A percentile compares a stretch with the other conserved stretches of the same genome.
phyloP scores from a whole-genome alignment of 768 basidiomycete genomes.

The Pisolithus albus region DNA sequence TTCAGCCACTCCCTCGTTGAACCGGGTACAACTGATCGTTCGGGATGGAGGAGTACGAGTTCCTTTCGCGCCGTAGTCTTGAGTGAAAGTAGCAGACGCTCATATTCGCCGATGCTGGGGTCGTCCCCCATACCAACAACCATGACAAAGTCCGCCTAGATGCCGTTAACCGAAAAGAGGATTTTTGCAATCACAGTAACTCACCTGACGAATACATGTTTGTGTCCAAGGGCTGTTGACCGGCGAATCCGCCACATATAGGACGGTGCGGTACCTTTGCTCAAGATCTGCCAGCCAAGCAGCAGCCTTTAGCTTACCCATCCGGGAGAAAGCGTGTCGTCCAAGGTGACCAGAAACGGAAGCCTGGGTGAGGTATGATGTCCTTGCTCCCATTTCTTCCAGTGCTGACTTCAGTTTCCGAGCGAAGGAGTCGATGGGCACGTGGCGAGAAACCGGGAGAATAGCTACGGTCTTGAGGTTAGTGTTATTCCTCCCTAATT shows the following conservation, averaged over 20 bases:
- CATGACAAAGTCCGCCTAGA: constrained; percentile 86
- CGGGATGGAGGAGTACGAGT: constrained; percentile 87
- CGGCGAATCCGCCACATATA: constrained; percentile 94
- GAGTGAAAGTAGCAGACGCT: constrained; percentile 85
- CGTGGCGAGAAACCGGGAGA: constrained; percentile 76
- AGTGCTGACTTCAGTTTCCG: constrained; percentile 82
- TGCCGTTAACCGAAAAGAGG: constrained; percentile 4
- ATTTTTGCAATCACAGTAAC: constrained; percentile 10
- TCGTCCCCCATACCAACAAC: constrained; percentile 93
- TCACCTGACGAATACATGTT: constrained; percentile 90
- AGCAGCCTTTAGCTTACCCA: constrained; percentile 94
- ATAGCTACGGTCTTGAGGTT: constrained; percentile 95
- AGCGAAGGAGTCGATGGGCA: constrained; percentile 87
- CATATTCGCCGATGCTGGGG: constrained; percentile 87
- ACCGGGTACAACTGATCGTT: constrained; percentile 81
- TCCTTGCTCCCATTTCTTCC: constrained; percentile 90
- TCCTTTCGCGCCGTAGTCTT: constrained; percentile 99
- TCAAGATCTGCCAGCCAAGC: constrained; percentile 93
- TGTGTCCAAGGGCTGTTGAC: constrained; percentile 97
- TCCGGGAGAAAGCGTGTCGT: constrained; percentile 88
- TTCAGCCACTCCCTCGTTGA: constrained; percentile 96
- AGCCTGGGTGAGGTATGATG: constrained; percentile 89
- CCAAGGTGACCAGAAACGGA: constrained; percentile 90
- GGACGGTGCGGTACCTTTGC: constrained; percentile 85
- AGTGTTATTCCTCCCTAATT: constrained; percentile 69